Evolutionary conservation across 1,284 basidiomycete species (phyloP).

Genomic region (Fomitopsis palustris): DNA sequence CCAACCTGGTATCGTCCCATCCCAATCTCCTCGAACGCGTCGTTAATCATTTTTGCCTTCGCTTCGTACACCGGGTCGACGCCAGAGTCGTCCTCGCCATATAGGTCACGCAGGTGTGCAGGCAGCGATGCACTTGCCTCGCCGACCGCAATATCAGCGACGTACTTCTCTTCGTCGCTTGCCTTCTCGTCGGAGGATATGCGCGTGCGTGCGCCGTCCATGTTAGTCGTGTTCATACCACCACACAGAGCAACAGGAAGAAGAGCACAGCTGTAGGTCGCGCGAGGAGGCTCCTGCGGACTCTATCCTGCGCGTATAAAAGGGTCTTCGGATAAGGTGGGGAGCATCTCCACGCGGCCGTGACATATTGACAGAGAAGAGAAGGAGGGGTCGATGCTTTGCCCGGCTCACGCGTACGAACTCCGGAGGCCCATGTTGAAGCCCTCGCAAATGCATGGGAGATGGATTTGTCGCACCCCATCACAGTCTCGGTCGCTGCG

Average conservation of each 20-base stretch:
- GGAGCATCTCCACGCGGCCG: background rate
- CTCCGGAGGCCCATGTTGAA: background rate
- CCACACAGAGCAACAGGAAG: background rate
- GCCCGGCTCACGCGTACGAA: background rate
- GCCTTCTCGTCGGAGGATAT: slow-evolving; percentile 4
- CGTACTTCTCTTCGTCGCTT: background rate
- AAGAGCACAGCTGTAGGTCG: background rate
- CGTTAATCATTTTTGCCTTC: slow-evolving; percentile 60
- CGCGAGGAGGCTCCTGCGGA: background rate
- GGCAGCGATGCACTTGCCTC: slow-evolving; percentile 5
- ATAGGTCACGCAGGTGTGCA: slow-evolving; percentile 35
- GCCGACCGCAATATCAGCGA: background rate
- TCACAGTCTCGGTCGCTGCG: background rate
- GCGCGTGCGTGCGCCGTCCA: background rate
- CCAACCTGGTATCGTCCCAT: slow-evolving; percentile 70
- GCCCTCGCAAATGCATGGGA: background rate
- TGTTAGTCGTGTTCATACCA: background rate
- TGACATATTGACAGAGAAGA: background rate
- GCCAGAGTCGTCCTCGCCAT: slow-evolving; percentile 36
- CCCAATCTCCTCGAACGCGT: slow-evolving; percentile 66
- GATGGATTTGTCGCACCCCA: background rate
- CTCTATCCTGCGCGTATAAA: background rate
- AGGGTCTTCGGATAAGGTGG: background rate
- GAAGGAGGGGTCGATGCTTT: background rate
- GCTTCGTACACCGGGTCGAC: slow-evolving; percentile 62